Percentiles rank a stretch among this genome's conserved stretches.
Evolutionary conservation across 1,284 basidiomycete genomes (phyloP).

Genomic region (Papiliotrema fonsecae): DNA sequence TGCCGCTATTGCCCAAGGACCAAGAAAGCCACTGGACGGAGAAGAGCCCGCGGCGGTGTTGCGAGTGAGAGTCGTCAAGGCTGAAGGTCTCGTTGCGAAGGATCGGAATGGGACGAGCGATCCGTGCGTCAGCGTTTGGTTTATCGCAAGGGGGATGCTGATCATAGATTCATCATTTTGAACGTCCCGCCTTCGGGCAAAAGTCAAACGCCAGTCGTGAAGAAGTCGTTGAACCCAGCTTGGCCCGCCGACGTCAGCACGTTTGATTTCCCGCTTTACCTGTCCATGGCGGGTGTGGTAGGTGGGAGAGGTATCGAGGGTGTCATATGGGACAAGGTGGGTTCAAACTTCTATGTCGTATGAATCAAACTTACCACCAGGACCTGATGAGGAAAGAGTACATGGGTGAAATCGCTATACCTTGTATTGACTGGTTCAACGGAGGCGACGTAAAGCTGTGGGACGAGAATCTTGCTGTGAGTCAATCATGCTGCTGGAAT

Average conservation of each 20-base stretch:
- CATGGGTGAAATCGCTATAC: conserved; percentile 77
- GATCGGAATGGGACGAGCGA: conserved; percentile 51
- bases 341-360: conserved; percentile 5
- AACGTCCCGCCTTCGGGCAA: conserved; percentile 59
- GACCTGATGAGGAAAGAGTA: conserved; percentile 78
- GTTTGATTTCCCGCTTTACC: conserved; percentile 78
- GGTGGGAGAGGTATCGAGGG: conserved; percentile 67
- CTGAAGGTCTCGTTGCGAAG: conserved; percentile 49
- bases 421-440: conserved; percentile 74
- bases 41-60: conserved; percentile 46
- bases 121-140: conserved; percentile 37
- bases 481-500: conserved; percentile 5
- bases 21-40: conserved; percentile 41
- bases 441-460: conserved; percentile 47
- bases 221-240: conserved; percentile 69
- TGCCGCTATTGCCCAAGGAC: conserved; percentile 31
- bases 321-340: conserved; percentile 89
- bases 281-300: conserved; percentile 65
- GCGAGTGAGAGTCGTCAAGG: conserved; percentile 48
- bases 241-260: conserved; percentile 70
- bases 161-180: conserved; percentile 64
- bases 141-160: background rate
- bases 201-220: conserved; percentile 73
- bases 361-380: conserved; percentile 29
- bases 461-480: conserved; percentile 36